Evolutionary conservation across 805 yeast genomes (phyloP), one percentile per base, ranked within the genome.

Genomic region (Peterozyma toletana): DNA sequence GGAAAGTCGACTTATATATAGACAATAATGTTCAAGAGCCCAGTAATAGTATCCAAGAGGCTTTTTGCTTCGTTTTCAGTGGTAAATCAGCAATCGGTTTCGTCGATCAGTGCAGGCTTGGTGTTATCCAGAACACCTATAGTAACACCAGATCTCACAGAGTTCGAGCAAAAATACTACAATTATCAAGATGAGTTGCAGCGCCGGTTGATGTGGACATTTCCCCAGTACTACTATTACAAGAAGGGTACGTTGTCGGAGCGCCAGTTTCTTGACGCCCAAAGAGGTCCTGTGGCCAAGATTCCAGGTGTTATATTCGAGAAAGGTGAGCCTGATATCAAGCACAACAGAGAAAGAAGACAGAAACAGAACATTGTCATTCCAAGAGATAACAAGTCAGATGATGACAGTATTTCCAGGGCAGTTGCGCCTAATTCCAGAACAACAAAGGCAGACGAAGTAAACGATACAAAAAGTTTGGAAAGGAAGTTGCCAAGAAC

Each of bases 171-270:
- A 47, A 79, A 80, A 41, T 93, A 83, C 63, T 86, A 84, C 59
- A 69, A 78, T 43, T 93, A 93, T 61, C 96, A 90, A 63, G 77
- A 79, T 41, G 95, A 86, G 60, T 71, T 93, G 44, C 90, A 89
- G 70, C 81, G 81, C 57, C 76, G 98, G 55, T 71, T 93, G 52
- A 89, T 90, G 96, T 89, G 96, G 96, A 89, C 98, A 0, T 93
- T 93, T 63, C 98, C 99, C 5, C 80, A 83, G 53, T 88, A 88
- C 77, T 90, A 80, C 59, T 93, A 90, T 67, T 93, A 82, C 68
- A 86, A 84, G 58, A 82, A 77, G 54, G 98, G 98, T 49, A 83
- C 97, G 1, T 70, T 93, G 49, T 78, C 96, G 3, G 96, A 88
- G 60, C 86, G 88, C 59, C 78, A 77, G 53, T 91, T 79, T 64